Base-by-base conservation (phyloP, 306 rosid genomes). In the Quercus aquifolioides region DNA sequence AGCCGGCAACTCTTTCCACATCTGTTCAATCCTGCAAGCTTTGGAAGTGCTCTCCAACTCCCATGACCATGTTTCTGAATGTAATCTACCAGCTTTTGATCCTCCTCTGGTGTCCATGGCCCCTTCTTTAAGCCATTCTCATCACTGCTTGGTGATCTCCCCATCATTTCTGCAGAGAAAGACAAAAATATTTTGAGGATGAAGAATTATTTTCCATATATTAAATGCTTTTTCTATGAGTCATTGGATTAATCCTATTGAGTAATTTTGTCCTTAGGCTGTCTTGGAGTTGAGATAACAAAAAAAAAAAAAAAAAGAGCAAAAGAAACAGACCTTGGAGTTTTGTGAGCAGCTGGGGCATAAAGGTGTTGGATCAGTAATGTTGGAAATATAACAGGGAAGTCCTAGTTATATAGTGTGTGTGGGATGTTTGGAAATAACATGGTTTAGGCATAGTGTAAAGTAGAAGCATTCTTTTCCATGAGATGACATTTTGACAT, bases 1-100 rank as follows among this genome's bases (percentile, higher is more conserved):
- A 93, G 77, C 62, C 97, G 81, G 71, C 96, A 93, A 76, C 94
- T 92, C 80, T 91, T 93, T 1, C 94, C 96, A 77, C 97, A 92
- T 79, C 97, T 89, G 51, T 93, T 93, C 84, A 93, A 54, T 26
- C 97, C 96, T 18, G 97, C 96, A 56, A 87, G 89, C 57, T 87
- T 85, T 26, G 97, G 96, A 64, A 91, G 89, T 19, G 90, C 91
- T 76, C 94, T 87, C 97, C 97, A 93, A 69, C 94, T 91, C 10
- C 94, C 97, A 76, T 89, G 93, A 5, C 97, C 97, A 15, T 91
- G 75, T 80, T 76, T 85, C 80, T 86, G 31, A 7, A 93, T 83
- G 84, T 84, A 76, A 54, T 87, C 84, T 73, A 87, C 84, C 18
- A 87, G 84, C 82, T 78, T 84, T 33, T 75, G 46, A 64, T 86